A percentile compares a stretch with the other conserved stretches of the same genome.
Evolutionary conservation across 2,329 filamentous ascomycete species (phyloP).

Genomic region (Madurella mycetomatis): DNA sequence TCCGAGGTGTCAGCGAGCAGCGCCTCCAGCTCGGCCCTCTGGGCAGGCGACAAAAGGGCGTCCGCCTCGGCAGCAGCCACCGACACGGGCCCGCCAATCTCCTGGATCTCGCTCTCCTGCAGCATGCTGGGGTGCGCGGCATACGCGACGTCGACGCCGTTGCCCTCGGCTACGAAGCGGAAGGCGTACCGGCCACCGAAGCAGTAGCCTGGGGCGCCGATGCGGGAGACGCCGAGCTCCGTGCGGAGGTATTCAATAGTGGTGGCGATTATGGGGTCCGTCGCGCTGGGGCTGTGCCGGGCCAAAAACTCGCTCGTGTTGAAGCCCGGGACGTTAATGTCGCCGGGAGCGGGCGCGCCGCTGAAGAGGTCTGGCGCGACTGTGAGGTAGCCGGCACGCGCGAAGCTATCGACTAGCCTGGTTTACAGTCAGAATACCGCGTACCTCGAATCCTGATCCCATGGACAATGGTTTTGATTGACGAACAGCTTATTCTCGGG

Average conservation of each 20-base stretch:
- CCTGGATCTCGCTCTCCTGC: slow-evolving; percentile 53
- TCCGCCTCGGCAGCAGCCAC: slow-evolving; percentile 63
- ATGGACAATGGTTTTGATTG: not conserved
- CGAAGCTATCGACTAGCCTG: slow-evolving; percentile 59
- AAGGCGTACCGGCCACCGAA: slow-evolving; percentile 58
- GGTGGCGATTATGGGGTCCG: slow-evolving; percentile 45
- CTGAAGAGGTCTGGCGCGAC: slow-evolving; percentile 64
- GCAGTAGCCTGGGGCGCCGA: slow-evolving; percentile 60
- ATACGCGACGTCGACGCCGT: slow-evolving; percentile 54
- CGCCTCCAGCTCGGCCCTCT: slow-evolving; percentile 54
- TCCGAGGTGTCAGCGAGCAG: slow-evolving; percentile 49
- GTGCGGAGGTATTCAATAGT: slow-evolving; percentile 43
- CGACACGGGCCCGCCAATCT: slow-evolving; percentile 51
- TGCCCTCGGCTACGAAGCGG: slow-evolving; percentile 48
- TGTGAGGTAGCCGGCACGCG: slow-evolving; percentile 61
- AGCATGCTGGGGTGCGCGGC: slow-evolving; percentile 63
- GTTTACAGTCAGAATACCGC: not conserved
- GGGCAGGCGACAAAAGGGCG: slow-evolving; percentile 51
- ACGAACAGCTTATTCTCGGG: slow-evolving; percentile 28
- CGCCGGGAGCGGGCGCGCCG: slow-evolving; percentile 48
- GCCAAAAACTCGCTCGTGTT: slow-evolving; percentile 39
- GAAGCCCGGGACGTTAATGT: slow-evolving; percentile 36
- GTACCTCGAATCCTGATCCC: not conserved
- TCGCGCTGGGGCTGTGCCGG: slow-evolving; percentile 36
- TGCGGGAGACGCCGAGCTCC: slow-evolving; percentile 45